Base-by-base conservation (phyloP, 345 rosid genomes). In the Populus deltoides region DNA sequence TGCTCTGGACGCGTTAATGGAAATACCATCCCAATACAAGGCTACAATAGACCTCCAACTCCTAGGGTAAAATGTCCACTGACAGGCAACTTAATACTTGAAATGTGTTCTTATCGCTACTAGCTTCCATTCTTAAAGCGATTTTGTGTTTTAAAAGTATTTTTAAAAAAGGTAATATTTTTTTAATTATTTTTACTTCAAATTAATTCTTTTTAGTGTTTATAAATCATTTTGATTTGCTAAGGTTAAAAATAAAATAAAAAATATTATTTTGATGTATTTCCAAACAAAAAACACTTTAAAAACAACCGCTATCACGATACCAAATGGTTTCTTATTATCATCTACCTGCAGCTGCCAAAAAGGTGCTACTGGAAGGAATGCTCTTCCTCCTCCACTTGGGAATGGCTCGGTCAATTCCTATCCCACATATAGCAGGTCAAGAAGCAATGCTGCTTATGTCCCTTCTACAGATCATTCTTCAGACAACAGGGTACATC, bases 1-100 rank as follows among this genome's bases (percentile, higher is more conserved):
- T 69, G 82, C 82, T 68, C 53, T 79, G 45, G 38, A 67, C 15
- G 78, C 82, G 31, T 39, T 80, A 66, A 80, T 80, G 83, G 83
- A 80, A 29, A 80, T 80, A 62, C 83, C 83, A 39, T 70, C 79
- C 41, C 83, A 80, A 27, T 75, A 75, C 17, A 80, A 73, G 49
- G 79, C 83, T 10, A 75, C 83, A 24, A 49, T 80, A 11, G 79
- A 72, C 8, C 75, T 74, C 39, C 63, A 70, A 2, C 62, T 80
- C 10, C 16, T 80, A 47, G 78, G 82, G 82, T 80, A 65, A 70
- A 16, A 33, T 35, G 59, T 53, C 59, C 79, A 31, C 27, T 61
- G 27, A 6, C 74, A 39, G 41, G 7, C 16, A 29, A 31, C 35
- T 71, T 10, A 18, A 18, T 11, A 3, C n/a, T 24, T 53, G 7